phyloP scores from a whole-genome alignment of 352 stramenopile genomes.

The Phytophthora sojae region DNA sequence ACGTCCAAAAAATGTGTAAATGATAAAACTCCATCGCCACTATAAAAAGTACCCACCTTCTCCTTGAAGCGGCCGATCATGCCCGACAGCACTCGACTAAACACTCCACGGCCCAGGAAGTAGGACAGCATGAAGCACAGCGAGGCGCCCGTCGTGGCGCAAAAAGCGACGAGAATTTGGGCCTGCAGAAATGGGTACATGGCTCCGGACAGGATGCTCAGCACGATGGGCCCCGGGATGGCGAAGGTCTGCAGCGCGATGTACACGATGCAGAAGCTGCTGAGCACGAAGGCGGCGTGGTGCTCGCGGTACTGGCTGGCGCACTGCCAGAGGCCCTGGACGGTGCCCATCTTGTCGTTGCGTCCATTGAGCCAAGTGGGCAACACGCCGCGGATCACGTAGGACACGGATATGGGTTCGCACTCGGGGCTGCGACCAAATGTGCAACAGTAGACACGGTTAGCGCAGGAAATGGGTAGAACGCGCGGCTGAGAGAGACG shows the following conservation, averaged over 20 bases:
- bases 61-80: constrained; percentile 86
- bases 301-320: constrained; percentile 81
- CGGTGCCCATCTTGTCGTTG: constrained; percentile 88
- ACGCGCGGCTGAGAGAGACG: constrained; percentile 31
- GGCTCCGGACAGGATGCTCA: constrained; percentile 89
- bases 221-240: constrained; percentile 86
- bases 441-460: not conserved
- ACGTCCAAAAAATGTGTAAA: not conserved
- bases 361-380: constrained; percentile 82
- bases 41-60: constrained; percentile 47
- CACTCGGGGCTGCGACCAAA: constrained; percentile 56
- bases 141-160: constrained; percentile 80
- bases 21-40: not conserved
- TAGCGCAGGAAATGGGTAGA: not conserved
- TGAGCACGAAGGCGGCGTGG: constrained; percentile 74
- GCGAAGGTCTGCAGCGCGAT: constrained; percentile 89
- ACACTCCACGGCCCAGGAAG: constrained; percentile 79
- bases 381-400: constrained; percentile 81
- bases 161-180: constrained; percentile 85
- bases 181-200: constrained; percentile 88
- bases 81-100: constrained; percentile 67
- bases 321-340: constrained; percentile 79
- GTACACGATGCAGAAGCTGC: constrained; percentile 89
- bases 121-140: constrained; percentile 89
- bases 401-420: constrained; percentile 74